Conservation (phyloP, 2,329 filamentous ascomycete species). For the Colletotrichum sp. region DNA sequence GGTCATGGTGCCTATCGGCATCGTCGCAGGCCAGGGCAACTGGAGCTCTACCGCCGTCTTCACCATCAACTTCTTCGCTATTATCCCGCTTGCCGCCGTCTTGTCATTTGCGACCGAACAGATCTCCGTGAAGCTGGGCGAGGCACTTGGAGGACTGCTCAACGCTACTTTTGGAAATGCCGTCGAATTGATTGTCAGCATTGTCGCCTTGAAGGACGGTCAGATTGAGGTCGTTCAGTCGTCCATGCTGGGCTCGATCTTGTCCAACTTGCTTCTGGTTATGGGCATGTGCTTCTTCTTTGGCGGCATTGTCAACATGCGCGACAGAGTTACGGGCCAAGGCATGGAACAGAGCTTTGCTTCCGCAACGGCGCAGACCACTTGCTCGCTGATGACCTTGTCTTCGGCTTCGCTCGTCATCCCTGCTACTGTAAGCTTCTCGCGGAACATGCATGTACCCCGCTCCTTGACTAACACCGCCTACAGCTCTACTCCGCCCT, state of each 20-base stretch:
- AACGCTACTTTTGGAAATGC: slow-evolving; percentile 83
- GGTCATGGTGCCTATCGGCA: slow-evolving; percentile 75
- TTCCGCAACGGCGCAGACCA: slow-evolving; percentile 78
- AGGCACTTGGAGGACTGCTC: slow-evolving; percentile 74
- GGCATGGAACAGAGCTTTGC: slow-evolving; percentile 76
- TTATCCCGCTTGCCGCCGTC: slow-evolving; percentile 76
- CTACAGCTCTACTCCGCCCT: slow-evolving; percentile 69
- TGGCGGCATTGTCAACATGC: slow-evolving; percentile 70
- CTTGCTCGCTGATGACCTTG: slow-evolving; percentile 75
- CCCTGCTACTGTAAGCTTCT: slow-evolving; percentile 66
- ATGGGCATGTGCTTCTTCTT: slow-evolving; percentile 82
- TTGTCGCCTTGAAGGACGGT: slow-evolving; percentile 82
- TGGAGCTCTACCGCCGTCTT: slow-evolving; percentile 75
- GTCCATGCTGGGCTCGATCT: slow-evolving; percentile 94
- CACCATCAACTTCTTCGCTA: slow-evolving; percentile 80
- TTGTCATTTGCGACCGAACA: slow-evolving; percentile 82
- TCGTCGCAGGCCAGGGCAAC: slow-evolving; percentile 65
- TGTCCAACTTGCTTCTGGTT: slow-evolving; percentile 92
- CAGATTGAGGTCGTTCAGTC: slow-evolving; percentile 98
- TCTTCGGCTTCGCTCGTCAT: slow-evolving; percentile 81
- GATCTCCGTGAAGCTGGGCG: slow-evolving; percentile 73
- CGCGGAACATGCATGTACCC: neutral
- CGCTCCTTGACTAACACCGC: neutral
- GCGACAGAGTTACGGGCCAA: slow-evolving; percentile 54
- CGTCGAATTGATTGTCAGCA: slow-evolving; percentile 85